Evolutionary conservation across 768 basidiomycete species (phyloP).

Genomic region (Serendipita sp.): DNA sequence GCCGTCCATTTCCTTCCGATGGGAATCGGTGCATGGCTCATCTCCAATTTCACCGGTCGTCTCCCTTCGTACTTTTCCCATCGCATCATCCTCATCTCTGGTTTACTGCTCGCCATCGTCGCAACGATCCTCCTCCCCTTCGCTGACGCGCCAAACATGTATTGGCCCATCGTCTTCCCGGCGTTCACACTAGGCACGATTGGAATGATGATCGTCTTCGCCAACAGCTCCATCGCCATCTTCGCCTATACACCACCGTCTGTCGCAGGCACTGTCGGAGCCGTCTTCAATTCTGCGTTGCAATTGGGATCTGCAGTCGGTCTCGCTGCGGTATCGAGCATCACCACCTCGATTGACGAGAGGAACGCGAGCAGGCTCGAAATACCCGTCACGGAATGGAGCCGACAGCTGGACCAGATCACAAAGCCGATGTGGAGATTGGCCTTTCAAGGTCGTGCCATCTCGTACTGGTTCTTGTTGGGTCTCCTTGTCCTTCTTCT

Average conservation of each 20-base stretch:
- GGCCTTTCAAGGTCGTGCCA: not conserved
- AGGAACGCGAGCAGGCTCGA: not conserved
- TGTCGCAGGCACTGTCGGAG: slow-evolving; percentile 11
- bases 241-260: slow-evolving; percentile 10
- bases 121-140: slow-evolving; percentile 9
- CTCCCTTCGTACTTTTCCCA: slow-evolving; percentile 22
- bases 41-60: slow-evolving; percentile 25
- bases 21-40: slow-evolving; percentile 23
- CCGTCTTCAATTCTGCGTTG: slow-evolving; percentile 11
- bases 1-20: slow-evolving; percentile 17
- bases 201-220: not conserved
- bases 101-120: not conserved
- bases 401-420: not conserved
- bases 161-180: slow-evolving; percentile 11
- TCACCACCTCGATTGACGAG: slow-evolving; percentile 5
- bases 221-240: not conserved
- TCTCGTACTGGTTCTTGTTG: not conserved
- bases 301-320: slow-evolving; percentile 10
- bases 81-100: slow-evolving; percentile 7
- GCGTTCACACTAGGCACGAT: slow-evolving; percentile 11
- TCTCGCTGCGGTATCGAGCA: slow-evolving; percentile 10
- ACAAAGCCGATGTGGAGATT: not conserved
- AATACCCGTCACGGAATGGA: not conserved
- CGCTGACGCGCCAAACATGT: slow-evolving; percentile 2
- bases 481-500: not conserved